A percentile compares a stretch with the other conserved stretches of the same genome.
Evolutionary conservation across 805 yeast species (phyloP).

Genomic region (Saturnispora sekii): DNA sequence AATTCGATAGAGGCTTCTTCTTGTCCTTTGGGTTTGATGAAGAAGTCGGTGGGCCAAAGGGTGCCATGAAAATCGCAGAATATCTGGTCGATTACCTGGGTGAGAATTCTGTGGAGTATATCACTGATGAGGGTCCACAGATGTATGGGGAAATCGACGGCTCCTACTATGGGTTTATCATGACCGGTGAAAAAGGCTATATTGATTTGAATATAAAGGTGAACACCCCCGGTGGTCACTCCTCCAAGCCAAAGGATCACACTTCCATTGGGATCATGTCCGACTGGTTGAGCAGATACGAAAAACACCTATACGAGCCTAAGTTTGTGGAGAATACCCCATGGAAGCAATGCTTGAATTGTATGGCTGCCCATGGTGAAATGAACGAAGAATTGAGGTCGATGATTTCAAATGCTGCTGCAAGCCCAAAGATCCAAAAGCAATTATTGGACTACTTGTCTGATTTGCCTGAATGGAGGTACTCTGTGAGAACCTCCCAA

Average conservation of each 20-base stretch:
- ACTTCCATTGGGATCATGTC: slow-evolving; percentile 41
- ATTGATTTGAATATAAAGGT: slow-evolving; percentile 31
- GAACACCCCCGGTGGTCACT: slow-evolving; percentile 40
- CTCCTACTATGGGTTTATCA: slow-evolving; percentile 31
- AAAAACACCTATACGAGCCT: slow-evolving; percentile 42
- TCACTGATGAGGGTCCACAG: slow-evolving; percentile 34
- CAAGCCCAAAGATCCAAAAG: slow-evolving; percentile 27
- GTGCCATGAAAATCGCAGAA: slow-evolving; percentile 39
- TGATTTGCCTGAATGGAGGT: slow-evolving; percentile 21
- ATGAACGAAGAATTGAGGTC: slow-evolving; percentile 3
- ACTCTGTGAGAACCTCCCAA: slow-evolving; percentile 50
- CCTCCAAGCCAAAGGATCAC: slow-evolving; percentile 38
- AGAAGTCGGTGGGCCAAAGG: slow-evolving; percentile 56
- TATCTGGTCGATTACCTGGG: slow-evolving; percentile 31
- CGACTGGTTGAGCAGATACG: slow-evolving; percentile 46
- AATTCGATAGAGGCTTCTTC: slow-evolving; percentile 47
- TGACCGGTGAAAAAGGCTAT: slow-evolving; percentile 40
- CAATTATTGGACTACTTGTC: slow-evolving; percentile 24
- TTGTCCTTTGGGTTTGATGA: slow-evolving; percentile 74
- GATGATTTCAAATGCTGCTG: slow-evolving; percentile 9
- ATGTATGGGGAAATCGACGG: slow-evolving; percentile 30
- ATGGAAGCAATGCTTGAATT: slow-evolving; percentile 44
- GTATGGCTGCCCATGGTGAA: slow-evolving; percentile 46
- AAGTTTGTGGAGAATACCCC: slow-evolving; percentile 30
- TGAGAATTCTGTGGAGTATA: slow-evolving; percentile 29